Conservation (phyloP, 2,329 filamentous ascomycete species). For the Biscogniauxia mediterranea region DNA sequence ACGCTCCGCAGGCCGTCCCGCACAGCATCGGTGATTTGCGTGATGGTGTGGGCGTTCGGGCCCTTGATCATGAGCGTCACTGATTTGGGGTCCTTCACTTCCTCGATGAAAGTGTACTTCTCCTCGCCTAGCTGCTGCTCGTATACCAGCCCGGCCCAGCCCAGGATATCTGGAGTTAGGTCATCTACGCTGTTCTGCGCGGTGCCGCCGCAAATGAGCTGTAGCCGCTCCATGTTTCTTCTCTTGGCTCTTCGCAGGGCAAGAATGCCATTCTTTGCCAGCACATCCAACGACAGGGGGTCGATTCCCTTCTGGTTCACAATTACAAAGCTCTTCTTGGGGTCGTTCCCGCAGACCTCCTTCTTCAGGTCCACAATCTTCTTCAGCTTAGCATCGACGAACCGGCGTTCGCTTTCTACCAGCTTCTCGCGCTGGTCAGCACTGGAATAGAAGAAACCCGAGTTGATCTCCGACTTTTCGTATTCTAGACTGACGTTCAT, state of each 20-base stretch:
- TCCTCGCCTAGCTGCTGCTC: conserved; percentile 97
- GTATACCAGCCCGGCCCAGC: conserved; percentile 95
- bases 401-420: conserved; percentile 92
- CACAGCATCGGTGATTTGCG: conserved; percentile 94
- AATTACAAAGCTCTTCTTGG: conserved; percentile 93
- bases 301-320: conserved; percentile 99
- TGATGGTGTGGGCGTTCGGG: conserved; percentile 93
- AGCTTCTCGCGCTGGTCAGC: conserved; percentile 97
- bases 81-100: conserved; percentile 98
- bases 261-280: conserved; percentile 97
- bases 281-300: conserved; percentile 88
- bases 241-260: conserved; percentile 93
- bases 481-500: conserved; percentile 97
- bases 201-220: conserved; percentile 86
- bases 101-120: conserved; percentile 98
- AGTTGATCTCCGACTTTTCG: conserved; percentile 99
- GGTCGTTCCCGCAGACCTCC: conserved; percentile 89
- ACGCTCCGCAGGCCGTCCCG: conserved; percentile 92
- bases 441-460: conserved; percentile 96
- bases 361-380: conserved; percentile 99
- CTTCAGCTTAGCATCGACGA: conserved; percentile 92
- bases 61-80: conserved; percentile 98
- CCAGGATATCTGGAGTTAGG: conserved; percentile 79
- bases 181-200: conserved; percentile 98
- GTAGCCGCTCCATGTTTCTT: conserved; percentile 97